These are phyloP conservation scores for Aspergillus sp. DNA, from an alignment of 2,329 filamentous ascomycete genomes.

Conservation along the genomic window DNA sequence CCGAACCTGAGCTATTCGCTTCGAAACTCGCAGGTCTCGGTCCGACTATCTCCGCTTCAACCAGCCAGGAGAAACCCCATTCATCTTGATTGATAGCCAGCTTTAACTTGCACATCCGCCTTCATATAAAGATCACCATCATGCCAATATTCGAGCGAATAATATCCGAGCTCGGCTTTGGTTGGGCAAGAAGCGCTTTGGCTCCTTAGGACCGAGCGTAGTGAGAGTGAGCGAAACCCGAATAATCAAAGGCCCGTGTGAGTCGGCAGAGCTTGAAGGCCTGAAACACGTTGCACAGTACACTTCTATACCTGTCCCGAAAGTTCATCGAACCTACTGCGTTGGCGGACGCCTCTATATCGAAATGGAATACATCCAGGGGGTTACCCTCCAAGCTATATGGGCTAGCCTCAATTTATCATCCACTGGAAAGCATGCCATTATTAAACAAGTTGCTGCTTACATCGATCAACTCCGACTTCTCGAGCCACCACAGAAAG, in stretches of 20 bases:
- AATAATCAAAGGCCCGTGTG: conserved; percentile 8
- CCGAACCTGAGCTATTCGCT: no score
- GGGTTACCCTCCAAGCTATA: conserved; percentile 2
- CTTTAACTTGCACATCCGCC: neutral
- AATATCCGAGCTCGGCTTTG: conserved; percentile 1
- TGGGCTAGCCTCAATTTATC: conserved; percentile 1
- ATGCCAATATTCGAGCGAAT: neutral
- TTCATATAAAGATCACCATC: conserved; percentile 1
- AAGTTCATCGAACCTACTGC: conserved; percentile 1
- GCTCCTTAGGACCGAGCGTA: neutral
- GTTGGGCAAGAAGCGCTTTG: conserved; percentile 1
- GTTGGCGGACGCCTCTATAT: conserved; percentile 1
- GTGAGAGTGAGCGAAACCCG: conserved; percentile 8
- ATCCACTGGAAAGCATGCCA: conserved; percentile 9
- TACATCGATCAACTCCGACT: conserved; percentile 18
- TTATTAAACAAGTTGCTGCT: conserved; percentile 14
- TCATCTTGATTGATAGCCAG: neutral
- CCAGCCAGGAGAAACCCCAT: neutral
- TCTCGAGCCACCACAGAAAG: conserved; percentile 16
- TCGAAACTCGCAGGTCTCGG: no score
- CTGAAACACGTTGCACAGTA: conserved; percentile 1
- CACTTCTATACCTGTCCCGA: conserved; percentile 3
- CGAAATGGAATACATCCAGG: conserved; percentile 5
- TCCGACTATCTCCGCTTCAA: neutral
- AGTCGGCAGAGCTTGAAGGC: conserved; percentile 3